Conservation (phyloP, 495 filamentous ascomycete genomes). For the Lindgomyces ingoldianus region DNA sequence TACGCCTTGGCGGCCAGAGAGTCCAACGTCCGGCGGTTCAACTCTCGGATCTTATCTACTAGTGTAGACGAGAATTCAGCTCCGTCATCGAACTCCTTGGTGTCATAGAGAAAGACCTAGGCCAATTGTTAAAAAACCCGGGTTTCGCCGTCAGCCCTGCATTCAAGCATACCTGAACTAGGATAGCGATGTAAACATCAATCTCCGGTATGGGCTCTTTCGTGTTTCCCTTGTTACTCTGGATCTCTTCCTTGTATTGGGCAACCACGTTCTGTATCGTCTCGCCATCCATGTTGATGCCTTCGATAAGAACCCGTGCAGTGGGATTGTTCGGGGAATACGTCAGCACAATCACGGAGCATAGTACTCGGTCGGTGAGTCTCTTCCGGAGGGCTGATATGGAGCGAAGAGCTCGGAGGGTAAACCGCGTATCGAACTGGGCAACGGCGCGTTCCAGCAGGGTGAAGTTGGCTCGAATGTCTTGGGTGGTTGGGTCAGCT, state of each 20-base stretch:
- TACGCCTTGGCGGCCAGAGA: conserved; percentile 92
- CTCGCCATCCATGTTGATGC: conserved; percentile 65
- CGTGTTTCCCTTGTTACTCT: conserved; percentile 55
- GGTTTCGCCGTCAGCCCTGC: background rate
- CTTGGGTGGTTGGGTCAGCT: conserved; percentile 51
- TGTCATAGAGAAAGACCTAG: conserved; percentile 87
- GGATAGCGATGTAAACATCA: conserved; percentile 86
- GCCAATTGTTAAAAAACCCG: conserved; percentile 38
- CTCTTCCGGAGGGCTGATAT: conserved; percentile 94
- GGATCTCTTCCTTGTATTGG: conserved; percentile 67
- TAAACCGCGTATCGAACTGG: conserved; percentile 93
- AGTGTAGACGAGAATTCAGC: conserved; percentile 79
- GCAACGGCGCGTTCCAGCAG: conserved; percentile 88
- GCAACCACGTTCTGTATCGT: conserved; percentile 47
- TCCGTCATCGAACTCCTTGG: conserved; percentile 73
- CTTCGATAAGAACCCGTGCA: conserved; percentile 68
- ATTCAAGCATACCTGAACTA: conserved; percentile 48
- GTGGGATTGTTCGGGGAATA: conserved; percentile 66
- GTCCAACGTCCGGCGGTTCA: conserved; percentile 93
- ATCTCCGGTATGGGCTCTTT: conserved; percentile 86
- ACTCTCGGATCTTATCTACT: conserved; percentile 77
- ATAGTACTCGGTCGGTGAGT: conserved; percentile 54
- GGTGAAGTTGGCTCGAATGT: conserved; percentile 90
- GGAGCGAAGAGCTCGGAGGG: conserved; percentile 86
- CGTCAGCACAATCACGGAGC: conserved; percentile 69